phyloP scores from a whole-genome alignment of 2,329 filamentous ascomycete genomes.

The Xylariaceae sp. region DNA sequence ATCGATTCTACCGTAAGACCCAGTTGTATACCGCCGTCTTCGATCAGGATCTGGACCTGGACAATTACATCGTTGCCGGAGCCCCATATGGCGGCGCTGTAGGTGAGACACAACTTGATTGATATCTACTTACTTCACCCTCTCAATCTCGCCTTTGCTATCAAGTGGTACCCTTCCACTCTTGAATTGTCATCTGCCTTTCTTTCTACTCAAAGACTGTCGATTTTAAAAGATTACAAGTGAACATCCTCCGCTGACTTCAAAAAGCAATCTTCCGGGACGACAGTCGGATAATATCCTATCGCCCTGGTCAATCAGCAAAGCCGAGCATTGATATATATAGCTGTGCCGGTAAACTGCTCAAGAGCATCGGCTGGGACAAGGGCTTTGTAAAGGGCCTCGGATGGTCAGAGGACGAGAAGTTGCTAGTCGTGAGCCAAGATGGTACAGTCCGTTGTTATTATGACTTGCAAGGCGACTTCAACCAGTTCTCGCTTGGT shows the following conservation, averaged over 20 bases:
- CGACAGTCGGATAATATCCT: slow-evolving; percentile 75
- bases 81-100: slow-evolving; percentile 91
- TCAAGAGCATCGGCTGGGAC: slow-evolving; percentile 86
- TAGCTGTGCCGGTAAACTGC: slow-evolving; percentile 82
- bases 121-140: not conserved
- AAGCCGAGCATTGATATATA: slow-evolving; percentile 92
- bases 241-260: slow-evolving; percentile 25
- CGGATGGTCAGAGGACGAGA: slow-evolving; percentile 95
- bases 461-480: slow-evolving; percentile 87
- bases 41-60: slow-evolving; percentile 86
- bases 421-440: slow-evolving; percentile 77
- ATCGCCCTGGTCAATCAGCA: slow-evolving; percentile 62
- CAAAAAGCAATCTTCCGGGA: slow-evolving; percentile 78
- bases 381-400: slow-evolving; percentile 80
- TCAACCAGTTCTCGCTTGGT: slow-evolving; percentile 87
- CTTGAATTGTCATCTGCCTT: not conserved
- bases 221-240: not conserved
- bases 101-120: slow-evolving; percentile 52
- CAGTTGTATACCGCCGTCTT: slow-evolving; percentile 92
- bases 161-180: not conserved
- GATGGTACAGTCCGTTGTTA: slow-evolving; percentile 90
- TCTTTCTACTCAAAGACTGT: not conserved
- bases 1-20: slow-evolving; percentile 91
- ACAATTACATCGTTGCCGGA: slow-evolving; percentile 87
- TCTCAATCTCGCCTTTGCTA: not conserved